phyloP scores from a whole-genome alignment of 768 basidiomycete genomes.

The Pholiota conissans region DNA sequence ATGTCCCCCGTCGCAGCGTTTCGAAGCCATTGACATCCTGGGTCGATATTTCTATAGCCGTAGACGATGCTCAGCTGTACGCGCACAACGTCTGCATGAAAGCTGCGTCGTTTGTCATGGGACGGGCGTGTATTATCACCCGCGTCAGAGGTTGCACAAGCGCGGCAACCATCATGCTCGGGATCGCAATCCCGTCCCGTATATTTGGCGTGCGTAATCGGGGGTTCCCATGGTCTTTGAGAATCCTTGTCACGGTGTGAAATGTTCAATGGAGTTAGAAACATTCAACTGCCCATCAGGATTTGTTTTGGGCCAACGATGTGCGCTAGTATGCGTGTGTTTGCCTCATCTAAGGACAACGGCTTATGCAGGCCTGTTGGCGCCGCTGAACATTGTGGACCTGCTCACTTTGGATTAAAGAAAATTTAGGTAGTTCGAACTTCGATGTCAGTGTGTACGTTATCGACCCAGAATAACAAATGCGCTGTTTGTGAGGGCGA shows the following conservation, averaged over 20 bases:
- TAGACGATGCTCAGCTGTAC: neutral
- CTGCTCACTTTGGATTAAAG: neutral
- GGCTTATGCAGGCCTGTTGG: constrained; percentile 4
- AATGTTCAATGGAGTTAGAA: constrained; percentile 4
- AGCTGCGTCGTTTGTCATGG: neutral
- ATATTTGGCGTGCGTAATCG: neutral
- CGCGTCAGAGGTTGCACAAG: neutral
- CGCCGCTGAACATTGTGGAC: constrained; percentile 2
- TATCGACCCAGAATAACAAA: neutral
- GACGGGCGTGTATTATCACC: neutral
- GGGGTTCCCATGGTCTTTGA: constrained; percentile 3
- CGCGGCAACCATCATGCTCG: constrained; percentile 9
- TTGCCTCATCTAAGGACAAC: too few species aligned
- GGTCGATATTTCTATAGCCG: neutral
- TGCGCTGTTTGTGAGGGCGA: neutral
- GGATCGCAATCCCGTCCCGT: constrained; percentile 1
- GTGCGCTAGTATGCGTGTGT: neutral
- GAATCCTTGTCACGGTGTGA: constrained; percentile 3
- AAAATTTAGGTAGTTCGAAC: neutral
- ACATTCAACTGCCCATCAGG: constrained; percentile 4
- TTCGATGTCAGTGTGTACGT: neutral
- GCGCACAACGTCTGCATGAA: neutral
- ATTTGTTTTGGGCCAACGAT: neutral
- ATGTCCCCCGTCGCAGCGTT: neutral
- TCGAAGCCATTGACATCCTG: too few species aligned